These are phyloP conservation scores for Aspergillus haitiensis DNA, from an alignment of 495 filamentous ascomycete genomes.

Conservation along the genomic window DNA sequence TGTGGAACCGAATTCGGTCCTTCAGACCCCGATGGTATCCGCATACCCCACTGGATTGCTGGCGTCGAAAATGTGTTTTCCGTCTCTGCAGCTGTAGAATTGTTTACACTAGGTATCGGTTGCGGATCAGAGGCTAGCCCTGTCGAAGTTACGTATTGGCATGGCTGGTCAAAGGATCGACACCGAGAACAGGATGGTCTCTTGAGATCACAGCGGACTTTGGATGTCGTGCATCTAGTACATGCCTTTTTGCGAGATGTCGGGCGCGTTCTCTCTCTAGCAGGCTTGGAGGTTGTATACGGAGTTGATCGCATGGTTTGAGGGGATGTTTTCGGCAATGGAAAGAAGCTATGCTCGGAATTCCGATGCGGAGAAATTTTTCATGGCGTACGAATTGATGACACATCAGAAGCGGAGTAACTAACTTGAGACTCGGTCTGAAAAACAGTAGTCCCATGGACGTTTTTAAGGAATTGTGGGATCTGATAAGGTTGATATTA, in stretches of 20 bases:
- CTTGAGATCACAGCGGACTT: slow-evolving; percentile 39
- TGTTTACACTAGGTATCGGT: no score
- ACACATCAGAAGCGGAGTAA: no score
- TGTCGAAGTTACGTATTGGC: slow-evolving; percentile 28
- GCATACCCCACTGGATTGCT: no score
- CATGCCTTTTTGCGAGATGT: slow-evolving; percentile 38
- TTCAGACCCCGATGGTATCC: no score
- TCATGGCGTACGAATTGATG: not conserved
- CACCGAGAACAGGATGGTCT: slow-evolving; percentile 43
- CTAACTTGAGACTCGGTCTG: no score
- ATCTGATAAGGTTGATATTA: no score
- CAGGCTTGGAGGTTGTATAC: not conserved
- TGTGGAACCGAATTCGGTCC: no score
- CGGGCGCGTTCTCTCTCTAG: slow-evolving; percentile 4
- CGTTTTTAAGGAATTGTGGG: no score
- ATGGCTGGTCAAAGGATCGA: slow-evolving; percentile 25
- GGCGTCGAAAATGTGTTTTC: no score
- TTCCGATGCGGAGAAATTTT: not conserved
- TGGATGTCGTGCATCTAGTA: slow-evolving; percentile 37
- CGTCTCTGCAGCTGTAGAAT: no score
- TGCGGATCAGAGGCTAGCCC: no score
- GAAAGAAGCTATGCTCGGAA: slow-evolving; percentile 2
- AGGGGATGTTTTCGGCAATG: slow-evolving; percentile 4
- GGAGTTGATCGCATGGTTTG: slow-evolving; percentile 5
- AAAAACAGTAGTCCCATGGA: no score